Conservation (phyloP, 2,329 filamentous ascomycete genomes). For the Penicillium palitans region DNA sequence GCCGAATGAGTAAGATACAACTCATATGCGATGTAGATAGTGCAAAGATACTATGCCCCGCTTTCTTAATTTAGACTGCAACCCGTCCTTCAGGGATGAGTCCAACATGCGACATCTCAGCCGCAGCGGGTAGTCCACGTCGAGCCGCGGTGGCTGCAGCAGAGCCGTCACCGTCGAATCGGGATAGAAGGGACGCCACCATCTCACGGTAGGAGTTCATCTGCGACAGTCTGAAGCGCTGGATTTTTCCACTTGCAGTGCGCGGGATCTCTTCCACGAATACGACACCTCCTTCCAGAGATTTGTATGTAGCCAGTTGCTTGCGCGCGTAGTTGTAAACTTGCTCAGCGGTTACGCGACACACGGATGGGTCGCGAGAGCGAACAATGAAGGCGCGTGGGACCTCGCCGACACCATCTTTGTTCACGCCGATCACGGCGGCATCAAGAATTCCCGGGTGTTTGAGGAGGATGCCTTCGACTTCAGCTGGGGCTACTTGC, state of each 20-base stretch:
- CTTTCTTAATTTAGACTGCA: constrained; percentile 14
- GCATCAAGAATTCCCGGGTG: constrained; percentile 49
- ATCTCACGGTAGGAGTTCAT: constrained; percentile 44
- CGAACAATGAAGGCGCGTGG: constrained; percentile 52
- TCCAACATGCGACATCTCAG: constrained; percentile 6
- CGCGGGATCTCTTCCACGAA: constrained; percentile 53
- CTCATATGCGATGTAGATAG: background rate
- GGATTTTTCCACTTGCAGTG: constrained; percentile 53
- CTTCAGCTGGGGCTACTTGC: constrained; percentile 51
- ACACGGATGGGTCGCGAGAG: constrained; percentile 20
- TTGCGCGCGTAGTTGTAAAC: constrained; percentile 45
- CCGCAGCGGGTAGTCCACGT: background rate
- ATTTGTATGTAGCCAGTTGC: constrained; percentile 51
- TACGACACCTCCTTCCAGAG: constrained; percentile 48
- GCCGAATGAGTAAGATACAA: background rate
- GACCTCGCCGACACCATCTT: constrained; percentile 37
- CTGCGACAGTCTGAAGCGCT: constrained; percentile 43
- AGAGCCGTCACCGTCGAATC: constrained; percentile 19
- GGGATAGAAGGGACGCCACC: constrained; percentile 33
- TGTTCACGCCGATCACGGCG: constrained; percentile 49
- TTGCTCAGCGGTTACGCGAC: constrained; percentile 40
- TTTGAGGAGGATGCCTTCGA: constrained; percentile 49
- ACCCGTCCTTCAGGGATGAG: constrained; percentile 23
- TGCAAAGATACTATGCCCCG: background rate
- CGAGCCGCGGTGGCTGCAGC: background rate